Evolutionary conservation across 2,329 filamentous ascomycete genomes (phyloP).

Genomic region (Cladophialophora chaetospira): DNA sequence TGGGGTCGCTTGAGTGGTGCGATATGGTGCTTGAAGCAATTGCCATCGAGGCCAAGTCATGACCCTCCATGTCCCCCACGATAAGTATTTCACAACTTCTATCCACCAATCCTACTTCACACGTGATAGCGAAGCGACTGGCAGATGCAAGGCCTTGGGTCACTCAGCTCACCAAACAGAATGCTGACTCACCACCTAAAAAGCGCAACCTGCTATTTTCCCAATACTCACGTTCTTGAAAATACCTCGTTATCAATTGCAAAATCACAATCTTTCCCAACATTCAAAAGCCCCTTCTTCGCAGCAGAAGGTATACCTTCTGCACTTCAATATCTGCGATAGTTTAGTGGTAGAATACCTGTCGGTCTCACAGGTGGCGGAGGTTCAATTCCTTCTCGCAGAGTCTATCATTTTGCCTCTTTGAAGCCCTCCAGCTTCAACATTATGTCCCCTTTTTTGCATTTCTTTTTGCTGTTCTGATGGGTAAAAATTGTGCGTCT

Average conservation of each 20-base stretch:
- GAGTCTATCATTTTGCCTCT: constrained; percentile 3
- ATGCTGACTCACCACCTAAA: constrained; percentile 10
- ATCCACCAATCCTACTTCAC: neutral
- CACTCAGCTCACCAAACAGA: neutral
- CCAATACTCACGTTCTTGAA: neutral
- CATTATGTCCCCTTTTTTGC: neutral
- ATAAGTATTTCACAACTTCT: neutral
- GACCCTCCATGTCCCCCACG: neutral
- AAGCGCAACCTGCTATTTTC: neutral
- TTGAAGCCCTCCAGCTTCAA: neutral
- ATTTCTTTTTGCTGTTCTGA: neutral
- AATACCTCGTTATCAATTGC: neutral
- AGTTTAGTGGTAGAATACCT: constrained; percentile 24
- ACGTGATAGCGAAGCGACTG: neutral
- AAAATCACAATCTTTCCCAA: neutral
- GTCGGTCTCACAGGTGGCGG: constrained; percentile 21
- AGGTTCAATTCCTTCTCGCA: constrained; percentile 22
- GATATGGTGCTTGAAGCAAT: too few species aligned
- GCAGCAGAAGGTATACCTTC: neutral
- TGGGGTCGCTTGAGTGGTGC: too few species aligned
- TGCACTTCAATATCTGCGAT: constrained; percentile 11
- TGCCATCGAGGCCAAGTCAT: too few species aligned
- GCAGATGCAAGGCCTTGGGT: neutral
- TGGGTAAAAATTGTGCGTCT: neutral
- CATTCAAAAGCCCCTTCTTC: constrained; percentile 4